These are phyloP conservation scores for Coprinellus micaceus DNA, from an alignment of 768 basidiomycete genomes.

Conservation along the genomic window DNA sequence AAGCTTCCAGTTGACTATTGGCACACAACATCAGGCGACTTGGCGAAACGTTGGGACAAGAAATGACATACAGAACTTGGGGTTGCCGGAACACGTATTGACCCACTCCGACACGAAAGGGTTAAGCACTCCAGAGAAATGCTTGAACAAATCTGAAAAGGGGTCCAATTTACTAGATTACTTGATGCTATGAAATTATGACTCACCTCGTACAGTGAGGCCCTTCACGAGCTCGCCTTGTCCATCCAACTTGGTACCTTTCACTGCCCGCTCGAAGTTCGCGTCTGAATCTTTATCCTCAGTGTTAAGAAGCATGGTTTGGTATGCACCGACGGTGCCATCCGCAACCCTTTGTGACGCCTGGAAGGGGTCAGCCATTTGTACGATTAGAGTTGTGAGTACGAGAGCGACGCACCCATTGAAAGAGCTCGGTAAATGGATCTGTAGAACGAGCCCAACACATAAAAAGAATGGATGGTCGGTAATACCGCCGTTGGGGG, in stretches of 20 bases:
- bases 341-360: constrained; percentile 45
- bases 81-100: constrained; percentile 32
- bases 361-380: constrained; percentile 27
- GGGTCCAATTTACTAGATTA: neutral
- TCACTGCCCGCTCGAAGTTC: constrained; percentile 45
- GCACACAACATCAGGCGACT: neutral
- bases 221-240: constrained; percentile 53
- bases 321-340: constrained; percentile 35
- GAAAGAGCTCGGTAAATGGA: constrained; percentile 47
- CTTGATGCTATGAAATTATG: neutral
- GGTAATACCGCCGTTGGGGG: constrained; percentile 53
- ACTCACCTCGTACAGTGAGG: constrained; percentile 44
- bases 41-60: neutral
- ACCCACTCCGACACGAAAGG: constrained; percentile 45
- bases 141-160: constrained; percentile 35
- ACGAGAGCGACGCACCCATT: constrained; percentile 38
- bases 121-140: constrained; percentile 36
- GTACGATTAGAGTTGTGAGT: neutral
- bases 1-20: constrained; percentile 56
- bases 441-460: constrained; percentile 52
- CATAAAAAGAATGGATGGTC: constrained; percentile 59
- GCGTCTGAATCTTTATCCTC: constrained; percentile 53
- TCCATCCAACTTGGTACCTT: constrained; percentile 45
- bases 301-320: constrained; percentile 49
- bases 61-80: constrained; percentile 45